Conservation (phyloP, 2,329 filamentous ascomycete genomes). For the Scedosporium apiospermum region DNA sequence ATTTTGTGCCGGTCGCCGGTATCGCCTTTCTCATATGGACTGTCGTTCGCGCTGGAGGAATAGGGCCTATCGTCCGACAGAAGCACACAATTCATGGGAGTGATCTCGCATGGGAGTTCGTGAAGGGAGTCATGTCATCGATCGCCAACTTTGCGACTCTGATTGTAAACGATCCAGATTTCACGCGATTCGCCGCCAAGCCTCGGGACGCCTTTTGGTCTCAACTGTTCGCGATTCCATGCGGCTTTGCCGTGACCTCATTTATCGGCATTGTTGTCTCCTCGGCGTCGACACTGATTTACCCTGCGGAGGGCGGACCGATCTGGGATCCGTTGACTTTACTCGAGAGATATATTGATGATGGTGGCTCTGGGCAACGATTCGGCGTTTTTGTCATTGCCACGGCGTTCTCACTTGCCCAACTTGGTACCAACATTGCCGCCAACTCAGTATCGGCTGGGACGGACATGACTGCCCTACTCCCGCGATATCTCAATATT, state of each 20-base stretch:
- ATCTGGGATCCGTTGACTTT: slow-evolving; percentile 68
- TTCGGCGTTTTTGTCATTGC: slow-evolving; percentile 71
- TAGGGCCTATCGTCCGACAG: slow-evolving; percentile 74
- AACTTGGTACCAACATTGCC: slow-evolving; percentile 79
- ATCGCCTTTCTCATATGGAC: slow-evolving; percentile 84
- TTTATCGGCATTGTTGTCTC: slow-evolving; percentile 78
- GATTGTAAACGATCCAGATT: slow-evolving; percentile 76
- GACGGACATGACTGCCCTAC: slow-evolving; percentile 70
- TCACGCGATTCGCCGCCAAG: slow-evolving; percentile 70
- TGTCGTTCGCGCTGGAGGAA: slow-evolving; percentile 68
- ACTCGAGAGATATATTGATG: slow-evolving; percentile 57
- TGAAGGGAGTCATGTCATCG: slow-evolving; percentile 78
- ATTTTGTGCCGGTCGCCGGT: slow-evolving; percentile 73
- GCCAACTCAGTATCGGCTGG: slow-evolving; percentile 79
- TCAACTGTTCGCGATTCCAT: slow-evolving; percentile 65
- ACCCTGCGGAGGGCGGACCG: slow-evolving; percentile 36
- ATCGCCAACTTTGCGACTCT: slow-evolving; percentile 88
- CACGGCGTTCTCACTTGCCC: slow-evolving; percentile 63
- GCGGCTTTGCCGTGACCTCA: slow-evolving; percentile 67
- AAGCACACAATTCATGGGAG: slow-evolving; percentile 53
- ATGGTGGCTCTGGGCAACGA: slow-evolving; percentile 57
- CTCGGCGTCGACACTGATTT: slow-evolving; percentile 61
- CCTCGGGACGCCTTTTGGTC: slow-evolving; percentile 71
- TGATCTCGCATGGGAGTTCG: slow-evolving; percentile 68
- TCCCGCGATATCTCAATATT: slow-evolving; percentile 75